phyloP scores from a whole-genome alignment of 106 monocot genomes.

The Dactylorhiza incarnata region DNA sequence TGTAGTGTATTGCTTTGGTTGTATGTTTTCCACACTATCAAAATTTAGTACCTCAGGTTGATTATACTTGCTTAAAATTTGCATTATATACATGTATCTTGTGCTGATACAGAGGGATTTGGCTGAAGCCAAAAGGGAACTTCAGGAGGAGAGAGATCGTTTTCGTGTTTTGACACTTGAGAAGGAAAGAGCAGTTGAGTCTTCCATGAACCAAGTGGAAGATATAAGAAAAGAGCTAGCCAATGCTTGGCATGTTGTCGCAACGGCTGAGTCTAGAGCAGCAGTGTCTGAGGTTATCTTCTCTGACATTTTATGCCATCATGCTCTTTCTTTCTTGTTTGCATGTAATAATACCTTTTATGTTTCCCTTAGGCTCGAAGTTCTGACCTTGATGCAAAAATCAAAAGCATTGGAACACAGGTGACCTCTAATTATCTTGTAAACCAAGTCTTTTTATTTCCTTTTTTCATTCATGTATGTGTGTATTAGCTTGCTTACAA shows the following conservation, averaged over 20 bases:
- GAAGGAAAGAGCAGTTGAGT: slow-evolving; percentile 48
- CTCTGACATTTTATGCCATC: neutral
- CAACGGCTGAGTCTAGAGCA: slow-evolving; percentile 78
- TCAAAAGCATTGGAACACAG: slow-evolving; percentile 29
- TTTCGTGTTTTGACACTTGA: slow-evolving; percentile 53
- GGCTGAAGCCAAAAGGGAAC: slow-evolving; percentile 83
- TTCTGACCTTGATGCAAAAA: slow-evolving; percentile 51
- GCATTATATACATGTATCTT: neutral
- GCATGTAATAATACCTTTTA: neutral
- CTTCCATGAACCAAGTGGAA: slow-evolving; percentile 56
- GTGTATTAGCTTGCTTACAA: neutral
- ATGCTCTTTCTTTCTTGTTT: neutral
- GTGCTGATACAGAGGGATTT: slow-evolving; percentile 51
- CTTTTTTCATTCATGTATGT: neutral
- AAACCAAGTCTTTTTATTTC: neutral
- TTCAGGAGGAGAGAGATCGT: slow-evolving; percentile 81
- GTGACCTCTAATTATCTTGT: slow-evolving; percentile 7
- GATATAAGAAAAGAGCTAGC: slow-evolving; percentile 70
- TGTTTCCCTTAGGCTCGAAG: slow-evolving; percentile 47
- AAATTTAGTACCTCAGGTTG: too few relatives aligned
- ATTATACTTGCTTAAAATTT: neutral
- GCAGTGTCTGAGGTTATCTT: slow-evolving; percentile 75
- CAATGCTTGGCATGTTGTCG: slow-evolving; percentile 69
- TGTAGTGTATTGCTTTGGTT: too few relatives aligned
- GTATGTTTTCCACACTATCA: too few relatives aligned